phyloP scores from a whole-genome alignment of 2,329 filamentous ascomycete species.

The Pezicula neosporulosa region DNA sequence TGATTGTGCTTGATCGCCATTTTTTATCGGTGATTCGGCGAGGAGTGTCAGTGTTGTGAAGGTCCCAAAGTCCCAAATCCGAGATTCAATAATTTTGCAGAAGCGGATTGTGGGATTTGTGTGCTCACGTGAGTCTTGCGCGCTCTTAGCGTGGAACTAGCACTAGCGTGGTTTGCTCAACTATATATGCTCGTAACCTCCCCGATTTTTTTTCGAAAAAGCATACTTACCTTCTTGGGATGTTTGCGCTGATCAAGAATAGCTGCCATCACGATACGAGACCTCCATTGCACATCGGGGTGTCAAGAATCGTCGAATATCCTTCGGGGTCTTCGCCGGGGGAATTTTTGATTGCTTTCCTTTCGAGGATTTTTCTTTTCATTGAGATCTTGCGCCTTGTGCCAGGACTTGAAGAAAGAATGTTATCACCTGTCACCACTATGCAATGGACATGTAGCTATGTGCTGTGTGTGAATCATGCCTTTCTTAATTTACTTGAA shows the following conservation, averaged over 20 bases:
- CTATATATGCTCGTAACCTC: slow-evolving; percentile 8
- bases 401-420: slow-evolving; percentile 33
- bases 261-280: slow-evolving; percentile 28
- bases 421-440: not conserved
- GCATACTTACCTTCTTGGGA: slow-evolving; percentile 36
- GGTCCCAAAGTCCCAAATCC: slow-evolving; percentile 9
- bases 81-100: slow-evolving; percentile 1
- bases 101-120: not conserved
- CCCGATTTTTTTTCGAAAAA: slow-evolving; percentile 12
- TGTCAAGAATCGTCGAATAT: slow-evolving; percentile 35
- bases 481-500: too few relatives aligned
- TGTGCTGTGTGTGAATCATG: too few relatives aligned
- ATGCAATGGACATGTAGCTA: too few relatives aligned
- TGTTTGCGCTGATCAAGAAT: slow-evolving; percentile 26
- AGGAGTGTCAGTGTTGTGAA: slow-evolving; percentile 22
- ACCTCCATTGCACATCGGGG: slow-evolving; percentile 57
- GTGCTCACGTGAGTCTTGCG: not conserved
- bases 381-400: slow-evolving; percentile 28
- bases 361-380: slow-evolving; percentile 28
- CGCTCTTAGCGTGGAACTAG: not conserved
- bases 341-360: slow-evolving; percentile 32
- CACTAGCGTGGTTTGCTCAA: not conserved
- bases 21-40: slow-evolving; percentile 27
- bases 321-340: slow-evolving; percentile 29
- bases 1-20: slow-evolving; percentile 99